phyloP scores from a whole-genome alignment of 192 early-diverging fungal genomes.

The Chytriomyces sp. region DNA sequence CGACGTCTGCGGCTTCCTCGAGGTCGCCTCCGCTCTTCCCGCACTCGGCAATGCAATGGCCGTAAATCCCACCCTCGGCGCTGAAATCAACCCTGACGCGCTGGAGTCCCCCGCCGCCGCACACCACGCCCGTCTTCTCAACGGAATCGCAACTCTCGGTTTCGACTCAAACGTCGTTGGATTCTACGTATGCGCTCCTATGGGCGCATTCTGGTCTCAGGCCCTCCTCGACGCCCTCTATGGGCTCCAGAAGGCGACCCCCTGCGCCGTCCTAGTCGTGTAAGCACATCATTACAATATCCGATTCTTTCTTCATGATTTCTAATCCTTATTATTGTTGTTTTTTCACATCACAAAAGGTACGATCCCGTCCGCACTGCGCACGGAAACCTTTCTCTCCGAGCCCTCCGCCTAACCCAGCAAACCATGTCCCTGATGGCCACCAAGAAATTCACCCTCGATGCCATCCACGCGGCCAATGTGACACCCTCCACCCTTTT shows the following conservation, averaged over 20 bases:
- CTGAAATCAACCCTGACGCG: not conserved
- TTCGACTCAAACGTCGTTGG: constrained; percentile 96
- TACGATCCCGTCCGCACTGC: constrained; percentile 86
- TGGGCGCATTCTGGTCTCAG: constrained; percentile 88
- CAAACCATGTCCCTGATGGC: constrained; percentile 83
- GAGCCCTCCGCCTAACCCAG: constrained; percentile 85
- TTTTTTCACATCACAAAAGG: not conserved
- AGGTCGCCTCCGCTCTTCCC: constrained; percentile 92
- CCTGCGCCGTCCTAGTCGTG: constrained; percentile 87
- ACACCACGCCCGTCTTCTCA: constrained; percentile 95
- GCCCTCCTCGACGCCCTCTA: constrained; percentile 87
- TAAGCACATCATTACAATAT: not conserved
- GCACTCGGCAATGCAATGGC: constrained; percentile 62
- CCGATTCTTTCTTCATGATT: no score
- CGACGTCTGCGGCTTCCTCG: constrained; percentile 85
- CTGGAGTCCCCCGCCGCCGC: constrained; percentile 55
- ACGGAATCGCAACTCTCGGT: constrained; percentile 89
- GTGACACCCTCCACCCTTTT: constrained; percentile 86
- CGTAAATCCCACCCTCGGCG: not conserved
- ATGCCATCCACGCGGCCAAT: constrained; percentile 72
- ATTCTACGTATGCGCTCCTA: constrained; percentile 89
- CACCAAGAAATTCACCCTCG: constrained; percentile 78
- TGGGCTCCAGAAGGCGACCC: constrained; percentile 85
- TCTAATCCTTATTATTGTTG: no score
- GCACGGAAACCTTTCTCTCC: constrained; percentile 82